phyloP scores from a whole-genome alignment of 345 rosid genomes.

The Theobroma cacao region DNA sequence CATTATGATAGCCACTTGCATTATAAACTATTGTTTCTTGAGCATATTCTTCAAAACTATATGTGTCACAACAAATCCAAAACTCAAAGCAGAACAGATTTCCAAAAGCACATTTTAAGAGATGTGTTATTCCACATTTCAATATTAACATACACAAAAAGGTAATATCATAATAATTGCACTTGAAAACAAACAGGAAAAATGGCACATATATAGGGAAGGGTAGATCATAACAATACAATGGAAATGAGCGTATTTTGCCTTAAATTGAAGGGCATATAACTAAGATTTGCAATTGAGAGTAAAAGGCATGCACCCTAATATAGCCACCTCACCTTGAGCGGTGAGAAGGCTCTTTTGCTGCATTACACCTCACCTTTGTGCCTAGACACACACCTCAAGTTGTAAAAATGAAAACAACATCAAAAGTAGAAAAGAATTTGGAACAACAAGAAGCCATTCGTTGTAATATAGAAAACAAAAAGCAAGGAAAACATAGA shows the following conservation, averaged over 20 bases:
- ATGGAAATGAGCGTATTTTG: not conserved
- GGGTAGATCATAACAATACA: not conserved
- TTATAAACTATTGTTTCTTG: not conserved
- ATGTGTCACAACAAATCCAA: not conserved
- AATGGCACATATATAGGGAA: not conserved
- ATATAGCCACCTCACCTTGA: not conserved
- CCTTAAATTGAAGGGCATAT: not conserved
- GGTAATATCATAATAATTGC: not conserved
- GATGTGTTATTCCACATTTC: not conserved
- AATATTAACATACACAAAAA: not conserved
- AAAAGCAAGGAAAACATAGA: not conserved
- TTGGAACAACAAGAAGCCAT: not conserved
- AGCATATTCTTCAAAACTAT: not conserved
- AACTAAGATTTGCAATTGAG: not conserved
- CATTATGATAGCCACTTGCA: not conserved
- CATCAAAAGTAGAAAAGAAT: not conserved
- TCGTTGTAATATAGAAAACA: not conserved
- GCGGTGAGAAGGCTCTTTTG: not conserved
- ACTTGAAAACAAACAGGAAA: not conserved
- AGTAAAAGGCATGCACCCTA: not conserved
- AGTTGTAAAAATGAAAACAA: not conserved
- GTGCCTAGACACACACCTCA: not conserved
- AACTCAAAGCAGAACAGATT: not conserved
- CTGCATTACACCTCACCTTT: not conserved
- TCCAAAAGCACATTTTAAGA: not conserved